phyloP scores from a whole-genome alignment of 768 basidiomycete species.

The Agaricus subrufescens region DNA sequence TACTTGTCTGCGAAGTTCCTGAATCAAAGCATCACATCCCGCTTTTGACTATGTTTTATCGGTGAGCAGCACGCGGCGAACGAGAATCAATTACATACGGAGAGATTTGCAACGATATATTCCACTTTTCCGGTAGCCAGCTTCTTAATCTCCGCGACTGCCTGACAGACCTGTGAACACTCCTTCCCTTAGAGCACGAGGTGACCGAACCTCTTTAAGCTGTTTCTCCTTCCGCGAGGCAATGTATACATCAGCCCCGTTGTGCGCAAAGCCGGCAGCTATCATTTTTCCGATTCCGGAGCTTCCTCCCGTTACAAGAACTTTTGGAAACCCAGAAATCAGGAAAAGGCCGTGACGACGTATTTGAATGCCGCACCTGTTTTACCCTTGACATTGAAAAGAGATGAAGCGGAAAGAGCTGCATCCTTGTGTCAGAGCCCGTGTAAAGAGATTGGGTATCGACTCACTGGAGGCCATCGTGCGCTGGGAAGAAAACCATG shows the following conservation, averaged over 20 bases:
- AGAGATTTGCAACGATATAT: slow-evolving; percentile 72
- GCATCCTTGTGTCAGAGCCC: neutral
- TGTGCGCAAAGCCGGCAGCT: slow-evolving; percentile 75
- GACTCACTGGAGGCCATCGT: slow-evolving; percentile 3
- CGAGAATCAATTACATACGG: slow-evolving; percentile 38
- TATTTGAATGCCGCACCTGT: neutral
- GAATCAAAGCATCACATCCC: slow-evolving; percentile 70
- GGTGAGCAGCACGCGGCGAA: neutral
- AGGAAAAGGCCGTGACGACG: too few species aligned
- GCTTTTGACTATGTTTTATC: slow-evolving; percentile 52
- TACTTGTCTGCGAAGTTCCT: slow-evolving; percentile 65
- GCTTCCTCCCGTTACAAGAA: slow-evolving; percentile 79
- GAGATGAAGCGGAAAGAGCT: slow-evolving; percentile 12
- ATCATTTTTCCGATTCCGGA: slow-evolving; percentile 86
- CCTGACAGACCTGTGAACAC: slow-evolving; percentile 23
- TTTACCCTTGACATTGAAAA: slow-evolving; percentile 16
- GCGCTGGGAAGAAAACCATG: too few species aligned
- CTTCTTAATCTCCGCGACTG: slow-evolving; percentile 57
- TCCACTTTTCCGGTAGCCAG: slow-evolving; percentile 55
- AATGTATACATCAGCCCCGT: slow-evolving; percentile 88
- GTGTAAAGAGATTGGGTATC: neutral
- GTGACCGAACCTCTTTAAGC: slow-evolving; percentile 57
- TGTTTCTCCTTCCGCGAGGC: slow-evolving; percentile 79
- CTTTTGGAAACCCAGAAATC: slow-evolving; percentile 24
- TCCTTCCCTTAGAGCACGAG: neutral